Evolutionary conservation across 225 moss, liverwort and hornwort genomes (phyloP), one percentile per base, ranked within the genome.

Genomic region (Asterella californica): DNA sequence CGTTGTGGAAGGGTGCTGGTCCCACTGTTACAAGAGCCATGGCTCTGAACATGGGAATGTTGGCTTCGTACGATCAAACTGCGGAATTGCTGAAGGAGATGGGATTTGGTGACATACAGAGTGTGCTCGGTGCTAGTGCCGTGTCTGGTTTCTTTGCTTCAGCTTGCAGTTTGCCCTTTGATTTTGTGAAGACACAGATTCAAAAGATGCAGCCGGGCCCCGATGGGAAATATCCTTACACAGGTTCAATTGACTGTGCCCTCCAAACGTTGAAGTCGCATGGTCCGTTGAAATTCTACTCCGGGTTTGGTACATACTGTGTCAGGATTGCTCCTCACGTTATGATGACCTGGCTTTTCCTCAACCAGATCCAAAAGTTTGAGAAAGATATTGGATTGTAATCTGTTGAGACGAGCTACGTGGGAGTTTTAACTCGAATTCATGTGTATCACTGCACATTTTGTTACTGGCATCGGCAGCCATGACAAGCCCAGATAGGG

Each of bases 201-300:
- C 96, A 96, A 86, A 96, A 96, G 91, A 96, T 96, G 96, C 96
- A 94, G 80, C 96, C 96, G 0, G 96, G 96, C 48, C 93, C 94
- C 10, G 96, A 96, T 76, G 96, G 96, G 53, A 96, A 94, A 80
- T 94, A 90, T 53, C 96, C 96, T 2, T 96, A 94, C 79, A 91
- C 93, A 10, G 94, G 96, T 29, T 94, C 94, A 6, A 29, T 96
- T 10, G 94, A 96, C 79, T 96, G 96, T 81, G 94, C 96, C 12
- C 0, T 94, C 62, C 84, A 94, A 78, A 96, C 96, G 1, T 74
- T 96, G 32, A 90, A 90, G 19, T 5, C 15, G 4, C 52, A 82
- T 50, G 96, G 96, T 4, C 94, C 94, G 24, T 57, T 96, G 83
- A 93, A 84, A 79, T 96, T 96, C 76, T 96, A 96, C 80, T 90